Evolutionary conservation across 257 asterid genomes (phyloP), one percentile per base, ranked within the genome.

Genomic region (Ilex aquifolium): DNA sequence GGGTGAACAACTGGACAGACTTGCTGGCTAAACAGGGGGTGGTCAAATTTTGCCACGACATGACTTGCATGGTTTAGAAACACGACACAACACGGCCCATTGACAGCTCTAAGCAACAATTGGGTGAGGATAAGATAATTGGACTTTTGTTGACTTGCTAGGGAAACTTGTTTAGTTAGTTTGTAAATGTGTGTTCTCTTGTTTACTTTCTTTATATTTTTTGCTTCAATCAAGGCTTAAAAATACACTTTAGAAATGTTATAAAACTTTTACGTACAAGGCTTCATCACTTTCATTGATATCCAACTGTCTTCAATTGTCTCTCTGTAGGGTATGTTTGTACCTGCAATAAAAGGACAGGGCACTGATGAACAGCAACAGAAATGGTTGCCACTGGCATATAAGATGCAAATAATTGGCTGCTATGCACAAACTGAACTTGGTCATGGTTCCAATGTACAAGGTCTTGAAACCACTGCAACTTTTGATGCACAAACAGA

Each of bases 371-470:
- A 88, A 69, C 99, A 93, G 57, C 99, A 90, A 74, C 44, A 56
- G 55, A 86, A 90, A 73, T 93, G 99, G 99, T 76, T 90, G 70
- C 79, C 99, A 1, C 72, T 90, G 83, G 97, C 99, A 56, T 74
- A 86, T 71, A 93, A 90, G 86, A 93, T 93, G 97, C 85, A 93
- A 80, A 87, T 90, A 69, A 93, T 93, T 77, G 99, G 99, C 55
- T 93, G 99, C 80, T 93, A 93, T 65, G 99, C 99, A 7, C 99
- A 93, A 76, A 93, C 97, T 65, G 99, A 93, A 82, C 99, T 93
- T 75, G 97, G 99, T 48, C 99, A 93, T 62, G 97, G 97, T 46
- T 93, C 99, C 68, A 93, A 93, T 65, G 97, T 90, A 14, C 99
- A 88, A 80, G 99, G 99, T 67, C 95, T 93, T 54, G 99, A 93